Conservation (phyloP, 2,329 filamentous ascomycete species). For the Helotiales sp. region DNA sequence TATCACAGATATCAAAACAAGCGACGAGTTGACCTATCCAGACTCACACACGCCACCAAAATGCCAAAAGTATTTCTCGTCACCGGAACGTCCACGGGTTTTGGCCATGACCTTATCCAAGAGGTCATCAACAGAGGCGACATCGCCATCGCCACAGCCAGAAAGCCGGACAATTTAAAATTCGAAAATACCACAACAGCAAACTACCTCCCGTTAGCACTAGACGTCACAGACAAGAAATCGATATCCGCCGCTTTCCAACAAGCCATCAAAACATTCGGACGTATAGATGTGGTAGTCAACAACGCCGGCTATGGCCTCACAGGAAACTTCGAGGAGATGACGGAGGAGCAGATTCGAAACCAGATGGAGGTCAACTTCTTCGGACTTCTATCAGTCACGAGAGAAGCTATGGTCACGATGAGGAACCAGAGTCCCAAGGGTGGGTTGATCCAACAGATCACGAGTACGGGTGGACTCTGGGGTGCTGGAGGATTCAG, state of each 20-base stretch:
- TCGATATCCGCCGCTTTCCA: constrained; percentile 35
- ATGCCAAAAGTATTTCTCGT: no score
- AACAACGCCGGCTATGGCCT: constrained; percentile 52
- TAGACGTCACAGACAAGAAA: constrained; percentile 54
- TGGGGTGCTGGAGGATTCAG: constrained; percentile 35
- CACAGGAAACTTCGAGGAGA: constrained; percentile 50
- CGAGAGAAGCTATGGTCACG: constrained; percentile 34
- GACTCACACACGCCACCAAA: no score
- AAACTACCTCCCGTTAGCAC: constrained; percentile 47
- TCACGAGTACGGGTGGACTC: constrained; percentile 40
- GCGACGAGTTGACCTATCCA: no score
- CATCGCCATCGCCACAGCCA: constrained; percentile 45
- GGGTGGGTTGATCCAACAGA: constrained; percentile 39
- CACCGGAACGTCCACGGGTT: constrained; percentile 47
- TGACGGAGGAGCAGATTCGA: constrained; percentile 46
- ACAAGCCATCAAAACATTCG: constrained; percentile 46
- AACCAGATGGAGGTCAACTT: constrained; percentile 58
- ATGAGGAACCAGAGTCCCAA: constrained; percentile 13
- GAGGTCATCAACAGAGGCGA: constrained; percentile 41
- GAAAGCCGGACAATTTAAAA: constrained; percentile 38
- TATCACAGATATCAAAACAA: no score
- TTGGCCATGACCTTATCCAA: constrained; percentile 43
- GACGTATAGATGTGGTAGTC: constrained; percentile 46
- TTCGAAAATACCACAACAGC: constrained; percentile 38
- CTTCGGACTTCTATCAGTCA: constrained; percentile 55